phyloP scores from a whole-genome alignment of 2,329 filamentous ascomycete genomes.

The Fusarium succisae region DNA sequence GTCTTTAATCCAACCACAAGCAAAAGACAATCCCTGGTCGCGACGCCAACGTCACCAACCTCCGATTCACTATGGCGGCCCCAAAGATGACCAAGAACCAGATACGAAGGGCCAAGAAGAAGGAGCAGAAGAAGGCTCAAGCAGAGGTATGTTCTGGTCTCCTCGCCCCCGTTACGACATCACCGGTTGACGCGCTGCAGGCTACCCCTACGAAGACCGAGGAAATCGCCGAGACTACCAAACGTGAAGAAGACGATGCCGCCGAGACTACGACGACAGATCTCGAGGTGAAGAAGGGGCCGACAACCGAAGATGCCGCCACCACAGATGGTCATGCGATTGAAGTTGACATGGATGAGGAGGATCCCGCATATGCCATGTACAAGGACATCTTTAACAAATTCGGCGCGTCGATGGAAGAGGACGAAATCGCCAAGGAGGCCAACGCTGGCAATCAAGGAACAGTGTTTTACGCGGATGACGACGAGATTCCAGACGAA shows the following conservation, averaged over 20 bases:
- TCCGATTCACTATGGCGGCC: conserved; percentile 62
- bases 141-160: conserved; percentile 56
- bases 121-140: conserved; percentile 81
- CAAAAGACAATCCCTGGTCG: conserved; percentile 40
- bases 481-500: conserved; percentile 87
- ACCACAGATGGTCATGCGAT: conserved; percentile 62
- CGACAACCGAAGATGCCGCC: conserved; percentile 47
- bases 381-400: conserved; percentile 85
- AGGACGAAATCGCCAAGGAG: conserved; percentile 72
- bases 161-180: neutral
- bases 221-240: conserved; percentile 31
- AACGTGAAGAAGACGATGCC: conserved; percentile 43
- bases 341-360: conserved; percentile 70
- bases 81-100: conserved; percentile 93
- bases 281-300: conserved; percentile 55
- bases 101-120: conserved; percentile 91
- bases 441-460: conserved; percentile 79
- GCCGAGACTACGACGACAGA: conserved; percentile 49
- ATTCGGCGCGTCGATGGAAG: conserved; percentile 74
- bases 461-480: conserved; percentile 83
- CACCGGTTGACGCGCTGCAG: conserved; percentile 35
- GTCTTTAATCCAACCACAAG: conserved; percentile 44
- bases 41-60: conserved; percentile 40
- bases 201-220: conserved; percentile 23
- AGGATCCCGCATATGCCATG: conserved; percentile 82